Conservation (phyloP, 192 early-diverging fungal genomes). For the Backusella mclennaniae region DNA sequence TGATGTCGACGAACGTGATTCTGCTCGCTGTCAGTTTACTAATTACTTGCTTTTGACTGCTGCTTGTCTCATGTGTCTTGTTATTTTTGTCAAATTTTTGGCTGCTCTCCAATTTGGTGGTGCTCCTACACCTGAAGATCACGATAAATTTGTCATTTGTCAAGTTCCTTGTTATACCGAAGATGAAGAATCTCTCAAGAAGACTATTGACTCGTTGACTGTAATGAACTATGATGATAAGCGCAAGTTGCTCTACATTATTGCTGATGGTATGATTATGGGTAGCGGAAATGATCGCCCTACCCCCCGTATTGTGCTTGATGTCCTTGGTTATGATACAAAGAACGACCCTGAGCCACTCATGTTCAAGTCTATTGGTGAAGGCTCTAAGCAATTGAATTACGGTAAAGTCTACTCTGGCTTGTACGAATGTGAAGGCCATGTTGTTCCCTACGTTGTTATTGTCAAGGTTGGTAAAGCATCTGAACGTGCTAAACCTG, state of each 20-base stretch:
- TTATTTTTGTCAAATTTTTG: slow-evolving; percentile 79
- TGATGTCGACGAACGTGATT: slow-evolving; percentile 61
- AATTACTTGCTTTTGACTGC: slow-evolving; percentile 67
- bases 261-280: slow-evolving; percentile 93
- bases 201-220: slow-evolving; percentile 85
- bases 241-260: slow-evolving; percentile 84
- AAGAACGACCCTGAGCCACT: slow-evolving; percentile 76
- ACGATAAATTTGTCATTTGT: slow-evolving; percentile 96
- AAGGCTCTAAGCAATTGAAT: slow-evolving; percentile 91
- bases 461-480: slow-evolving; percentile 93
- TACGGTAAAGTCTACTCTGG: slow-evolving; percentile 97
- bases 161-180: slow-evolving; percentile 97
- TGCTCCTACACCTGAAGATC: slow-evolving; percentile 78
- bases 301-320: slow-evolving; percentile 92
- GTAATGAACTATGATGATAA: slow-evolving; percentile 84
- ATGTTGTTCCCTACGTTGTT: slow-evolving; percentile 93
- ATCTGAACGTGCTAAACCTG: slow-evolving; percentile 77
- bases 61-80: slow-evolving; percentile 69
- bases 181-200: slow-evolving; percentile 79
- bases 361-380: slow-evolving; percentile 86
- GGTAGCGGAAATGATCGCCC: slow-evolving; percentile 95
- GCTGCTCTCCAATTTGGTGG: slow-evolving; percentile 80
- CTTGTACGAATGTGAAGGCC: slow-evolving; percentile 90
- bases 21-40: slow-evolving; percentile 56
- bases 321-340: slow-evolving; percentile 86